Base-by-base conservation (phyloP, 208 protist genomes). In the Leishmania major region DNA sequence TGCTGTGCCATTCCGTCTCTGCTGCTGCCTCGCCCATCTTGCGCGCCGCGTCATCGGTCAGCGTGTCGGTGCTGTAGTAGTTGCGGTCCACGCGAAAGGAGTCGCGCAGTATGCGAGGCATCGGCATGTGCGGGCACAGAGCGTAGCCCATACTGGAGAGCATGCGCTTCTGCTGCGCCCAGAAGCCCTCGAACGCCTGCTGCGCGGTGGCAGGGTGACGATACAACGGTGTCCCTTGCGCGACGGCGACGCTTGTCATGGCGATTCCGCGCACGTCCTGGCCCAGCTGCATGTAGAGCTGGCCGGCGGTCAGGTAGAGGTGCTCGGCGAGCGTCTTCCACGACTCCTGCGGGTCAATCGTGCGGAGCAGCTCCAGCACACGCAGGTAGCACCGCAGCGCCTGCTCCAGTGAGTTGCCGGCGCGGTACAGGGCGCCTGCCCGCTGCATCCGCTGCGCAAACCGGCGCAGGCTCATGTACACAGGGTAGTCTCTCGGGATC, bases 321-420 rank as follows among this genome's bases (percentile, higher is more conserved):
- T 94, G 91, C 88, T 96, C 91, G 79, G 84, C 86, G 15, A 95
- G 74, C 37, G 78, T 62, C 40, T 75, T 70, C 93, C 93, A 96
- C 77, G 79, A 84, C 59, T 91, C 88, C 57, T 84, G 77, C 74
- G 85, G 84, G 67, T 91, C 90, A 40, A 94, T 79, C 3, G 79
- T 79, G 71, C 88, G 84, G 59, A 92, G 83, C 25, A 97, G 83
- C 83, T 89, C 82, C 45, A 92, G 77, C 66, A 90, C 91, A 40
- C 89, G 89, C 77, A 95, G 79, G 77, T 93, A 95, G 84, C 92
- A 95, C 31, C 94, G 90, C 57, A 97, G 80, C 8, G 94, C 78
- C 62, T 79, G 78, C 72, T 94, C 87, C 31, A 83, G 75, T 31
- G 89, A 80, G 57, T 88, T 89, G 43, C 84, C 90, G 15, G 84